Evolutionary conservation across 148 eudicot genomes (phyloP), one percentile per base, ranked within the genome.

Genomic region (Selenicereus undatus): DNA sequence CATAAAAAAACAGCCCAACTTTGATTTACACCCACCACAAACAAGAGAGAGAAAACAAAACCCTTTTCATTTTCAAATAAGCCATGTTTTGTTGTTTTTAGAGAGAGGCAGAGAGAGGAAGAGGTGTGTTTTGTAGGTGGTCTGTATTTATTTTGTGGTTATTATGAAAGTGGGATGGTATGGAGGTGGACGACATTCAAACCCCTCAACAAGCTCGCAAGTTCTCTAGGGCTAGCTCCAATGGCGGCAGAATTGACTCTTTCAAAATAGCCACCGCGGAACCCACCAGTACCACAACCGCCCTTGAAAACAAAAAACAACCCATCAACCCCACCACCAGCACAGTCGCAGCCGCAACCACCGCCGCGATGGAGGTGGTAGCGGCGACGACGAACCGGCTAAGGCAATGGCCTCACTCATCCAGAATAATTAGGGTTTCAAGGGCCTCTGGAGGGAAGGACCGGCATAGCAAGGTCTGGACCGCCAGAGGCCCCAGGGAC

Each of bases 391-490:
- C 52, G 3, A 74, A 11, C 8, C 22, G 86, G 10, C 70, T 78
- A 9, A 81, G 91, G 11, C 89, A 90, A 74, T 95, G 97, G 98
- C 97, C 82, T 21, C 84, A 91, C 10, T 79, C 93, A 13, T 91
- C 97, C 16, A 84, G 98, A 35, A 95, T 95, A 7, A 94, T 95
- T 84, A 90, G 98, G 93, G 98, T 95, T 83, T 92, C 98, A 1
- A 79, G 98, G 17, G 93, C 97, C 0, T 91, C 94, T 0, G 98
- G 98, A 5, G 98, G 98, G 5, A 95, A 95, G 32, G 98, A 95
- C 79, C 79, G 98, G 4, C 98, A 95, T 83, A 95, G 98, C 86
- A 95, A 95, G 82, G 98, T 95, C 1, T 86, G 83, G 90, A 95
- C 98, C 1, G 91, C 97, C 9, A 90, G 91, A 69, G 98, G 98